Percentiles rank a stretch among this genome's conserved stretches.
phyloP scores from a whole-genome alignment of 2,329 filamentous ascomycete species.

The Calonectria crousiana region DNA sequence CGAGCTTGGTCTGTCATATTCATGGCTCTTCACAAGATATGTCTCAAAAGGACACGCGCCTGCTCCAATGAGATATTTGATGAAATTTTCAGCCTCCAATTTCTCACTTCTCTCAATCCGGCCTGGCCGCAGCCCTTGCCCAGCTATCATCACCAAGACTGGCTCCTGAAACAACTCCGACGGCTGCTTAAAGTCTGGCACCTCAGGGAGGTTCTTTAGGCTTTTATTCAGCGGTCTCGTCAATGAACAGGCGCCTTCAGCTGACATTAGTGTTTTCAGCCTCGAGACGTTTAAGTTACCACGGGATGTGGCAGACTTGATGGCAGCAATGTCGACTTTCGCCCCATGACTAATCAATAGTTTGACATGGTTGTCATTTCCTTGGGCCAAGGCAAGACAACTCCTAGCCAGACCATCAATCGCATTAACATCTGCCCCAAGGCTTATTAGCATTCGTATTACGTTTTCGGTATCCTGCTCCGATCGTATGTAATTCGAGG shows the following conservation, averaged over 20 bases:
- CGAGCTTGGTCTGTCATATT: background rate
- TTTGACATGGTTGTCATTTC: constrained; percentile 6
- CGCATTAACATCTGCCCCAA: constrained; percentile 30
- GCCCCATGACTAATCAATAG: constrained; percentile 30
- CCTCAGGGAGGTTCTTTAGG: background rate
- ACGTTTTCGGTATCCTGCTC: background rate
- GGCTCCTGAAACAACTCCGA: background rate
- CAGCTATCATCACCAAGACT: background rate
- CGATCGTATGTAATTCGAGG: too few relatives aligned
- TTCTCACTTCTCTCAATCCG: background rate
- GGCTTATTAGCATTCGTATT: constrained; percentile 8
- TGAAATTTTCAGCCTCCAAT: background rate
- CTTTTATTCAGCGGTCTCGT: background rate
- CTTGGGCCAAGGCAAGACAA: constrained; percentile 24
- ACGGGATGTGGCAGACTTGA: background rate
- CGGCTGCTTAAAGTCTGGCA: background rate
- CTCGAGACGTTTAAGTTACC: background rate
- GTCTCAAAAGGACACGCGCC: background rate
- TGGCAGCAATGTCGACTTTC: constrained; percentile 10
- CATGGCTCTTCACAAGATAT: background rate
- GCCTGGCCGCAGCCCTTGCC: background rate
- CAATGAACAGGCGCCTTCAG: background rate
- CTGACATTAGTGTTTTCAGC: constrained; percentile 28
- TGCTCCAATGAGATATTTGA: background rate
- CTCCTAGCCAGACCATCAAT: background rate